Evolutionary conservation across 306 rosid genomes (phyloP), one percentile per base, ranked within the genome.

Genomic region (Datisca glomerata): DNA sequence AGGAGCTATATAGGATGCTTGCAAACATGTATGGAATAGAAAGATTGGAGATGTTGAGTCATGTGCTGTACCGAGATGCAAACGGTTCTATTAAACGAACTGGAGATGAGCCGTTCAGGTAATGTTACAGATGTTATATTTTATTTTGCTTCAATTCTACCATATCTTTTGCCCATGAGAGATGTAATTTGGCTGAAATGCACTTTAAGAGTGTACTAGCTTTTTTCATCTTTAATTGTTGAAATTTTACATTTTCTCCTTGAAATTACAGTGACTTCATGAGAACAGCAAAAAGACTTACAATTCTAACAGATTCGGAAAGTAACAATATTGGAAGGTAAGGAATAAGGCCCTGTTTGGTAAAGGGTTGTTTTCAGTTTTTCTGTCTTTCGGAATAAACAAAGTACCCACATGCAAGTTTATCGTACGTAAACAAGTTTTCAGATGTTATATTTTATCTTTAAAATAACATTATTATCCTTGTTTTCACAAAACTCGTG

Each of bases 51-150:
- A 63, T 77, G 73, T 69, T 61, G 43, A 69, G 72, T 54, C 93
- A 51, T 47, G 94, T 89, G n/a, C 74, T 80, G 62, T 89, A 80
- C 66, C 83, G 66, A 24, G 95, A 84, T 48, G 61, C 80, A 21
- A 48, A 64, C 0, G 98, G 98, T 48, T 63, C 77, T 43, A 63
- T 80, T 11, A 89, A 75, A 61, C 79, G 62, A 63, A 78, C 75
- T 9, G 98, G 98, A 41, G 85, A 80, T 21, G 89, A 89, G 64
- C 93, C 95, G 23, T 89, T 83, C 70, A 69, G 95, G 98, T 86
- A 61, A n/a, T n/a, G n/a, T n/a, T n/a, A n/a, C 21, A 3, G 1
- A 44, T 44, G 7, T 9, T 42, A 3, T 52, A 20, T 7, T 9
- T 28, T 21, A 21, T 27, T 44, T 10, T 34, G 12, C 24, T 20